Percentiles rank a stretch among this genome's conserved stretches.
These are phyloP conservation scores for Coemansia sp. DNA, from an alignment of 192 early-diverging fungal genomes.

Conservation along the genomic window DNA sequence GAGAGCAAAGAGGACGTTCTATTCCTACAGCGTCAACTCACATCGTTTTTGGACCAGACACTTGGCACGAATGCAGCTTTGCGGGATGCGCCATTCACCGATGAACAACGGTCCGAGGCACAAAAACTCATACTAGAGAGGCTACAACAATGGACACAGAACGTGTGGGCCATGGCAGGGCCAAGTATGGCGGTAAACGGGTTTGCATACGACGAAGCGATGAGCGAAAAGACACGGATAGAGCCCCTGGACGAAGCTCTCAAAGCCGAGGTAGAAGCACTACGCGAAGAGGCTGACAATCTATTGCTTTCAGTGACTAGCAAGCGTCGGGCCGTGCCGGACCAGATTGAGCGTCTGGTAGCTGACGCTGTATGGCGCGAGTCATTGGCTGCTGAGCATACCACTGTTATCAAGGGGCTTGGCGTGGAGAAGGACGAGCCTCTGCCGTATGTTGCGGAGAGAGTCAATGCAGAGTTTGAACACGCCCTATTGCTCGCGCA, in stretches of 20 bases:
- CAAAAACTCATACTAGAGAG: slow-evolving; percentile 12
- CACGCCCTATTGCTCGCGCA: slow-evolving; percentile 13
- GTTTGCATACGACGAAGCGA: slow-evolving; percentile 40
- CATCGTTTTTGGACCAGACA: slow-evolving; percentile 22
- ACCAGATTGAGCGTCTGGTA: slow-evolving; percentile 40
- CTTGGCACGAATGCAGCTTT: slow-evolving; percentile 29
- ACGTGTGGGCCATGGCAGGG: slow-evolving; percentile 40
- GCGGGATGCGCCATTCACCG: slow-evolving; percentile 25
- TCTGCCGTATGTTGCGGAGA: slow-evolving; percentile 35
- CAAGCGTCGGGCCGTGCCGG: slow-evolving; percentile 41
- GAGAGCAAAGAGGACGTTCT: slow-evolving; percentile 51
- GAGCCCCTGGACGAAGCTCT: slow-evolving; percentile 43
- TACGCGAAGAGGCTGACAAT: slow-evolving; percentile 40
- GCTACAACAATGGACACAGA: slow-evolving; percentile 28
- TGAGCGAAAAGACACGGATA: slow-evolving; percentile 34
- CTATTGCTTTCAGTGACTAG: slow-evolving; percentile 33
- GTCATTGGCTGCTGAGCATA: slow-evolving; percentile 39
- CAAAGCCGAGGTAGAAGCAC: slow-evolving; percentile 29
- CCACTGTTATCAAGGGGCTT: slow-evolving; percentile 20
- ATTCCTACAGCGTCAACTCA: slow-evolving; percentile 40
- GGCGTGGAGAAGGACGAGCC: neutral
- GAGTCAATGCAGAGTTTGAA: slow-evolving; percentile 43
- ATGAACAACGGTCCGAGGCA: slow-evolving; percentile 38
- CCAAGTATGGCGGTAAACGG: slow-evolving; percentile 47
- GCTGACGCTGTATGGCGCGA: slow-evolving; percentile 37